Conservation (phyloP, 176 grass and related monocot genomes). For the Triticum urartu region DNA sequence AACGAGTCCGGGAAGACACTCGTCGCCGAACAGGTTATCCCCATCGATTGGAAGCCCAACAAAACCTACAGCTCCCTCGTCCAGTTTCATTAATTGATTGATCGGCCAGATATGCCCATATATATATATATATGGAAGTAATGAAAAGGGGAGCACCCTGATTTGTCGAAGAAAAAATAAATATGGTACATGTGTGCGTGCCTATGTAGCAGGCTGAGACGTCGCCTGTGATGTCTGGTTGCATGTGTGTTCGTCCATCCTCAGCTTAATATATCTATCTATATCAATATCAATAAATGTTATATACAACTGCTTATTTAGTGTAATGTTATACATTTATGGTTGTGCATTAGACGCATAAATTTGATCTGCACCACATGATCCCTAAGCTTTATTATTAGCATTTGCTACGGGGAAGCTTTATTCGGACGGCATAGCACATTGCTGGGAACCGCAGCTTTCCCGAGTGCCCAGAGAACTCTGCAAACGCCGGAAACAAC, state of each 20-base stretch:
- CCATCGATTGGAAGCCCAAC: conserved; percentile 44
- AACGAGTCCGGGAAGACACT: conserved; percentile 27
- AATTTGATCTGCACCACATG: too few species aligned
- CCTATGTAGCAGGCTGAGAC: conserved; percentile 10
- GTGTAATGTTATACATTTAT: too few species aligned
- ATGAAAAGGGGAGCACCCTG: neutral
- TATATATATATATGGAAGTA: neutral
- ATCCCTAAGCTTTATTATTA: too few species aligned
- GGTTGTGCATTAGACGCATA: too few species aligned
- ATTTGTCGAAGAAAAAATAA: neutral
- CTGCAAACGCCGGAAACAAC: too few species aligned
- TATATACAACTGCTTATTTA: too few species aligned
- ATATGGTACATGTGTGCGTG: neutral
- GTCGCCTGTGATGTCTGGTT: conserved; percentile 27
- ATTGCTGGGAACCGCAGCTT: too few species aligned
- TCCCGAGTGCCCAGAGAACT: too few species aligned
- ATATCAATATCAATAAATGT: too few species aligned
- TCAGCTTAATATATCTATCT: too few species aligned
- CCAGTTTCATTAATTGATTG: conserved; percentile 15
- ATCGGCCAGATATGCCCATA: neutral
- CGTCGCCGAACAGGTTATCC: neutral
- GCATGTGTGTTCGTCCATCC: neutral
- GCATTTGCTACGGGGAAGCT: too few species aligned
- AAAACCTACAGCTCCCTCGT: conserved; percentile 47
- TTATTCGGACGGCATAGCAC: too few species aligned